Conservation (phyloP, 2,329 filamentous ascomycete species). For the Davidsoniella australis region DNA sequence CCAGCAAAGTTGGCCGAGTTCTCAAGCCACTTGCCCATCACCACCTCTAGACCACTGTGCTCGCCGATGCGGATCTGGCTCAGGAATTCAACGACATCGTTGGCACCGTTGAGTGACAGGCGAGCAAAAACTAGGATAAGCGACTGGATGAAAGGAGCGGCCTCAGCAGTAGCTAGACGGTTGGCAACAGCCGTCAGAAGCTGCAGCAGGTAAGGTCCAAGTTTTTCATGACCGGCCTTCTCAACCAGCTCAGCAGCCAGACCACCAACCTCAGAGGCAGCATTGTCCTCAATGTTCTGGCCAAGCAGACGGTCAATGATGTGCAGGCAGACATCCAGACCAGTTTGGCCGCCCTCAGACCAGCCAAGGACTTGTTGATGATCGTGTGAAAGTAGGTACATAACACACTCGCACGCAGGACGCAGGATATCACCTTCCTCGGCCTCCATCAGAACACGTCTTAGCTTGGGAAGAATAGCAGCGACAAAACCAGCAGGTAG, state of each 20-base stretch:
- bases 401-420: conserved; percentile 69
- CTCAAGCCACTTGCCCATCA: conserved; percentile 89
- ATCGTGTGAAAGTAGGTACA: conserved; percentile 80
- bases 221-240: conserved; percentile 77
- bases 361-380: conserved; percentile 78
- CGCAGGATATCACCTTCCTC: conserved; percentile 78
- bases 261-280: conserved; percentile 88
- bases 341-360: conserved; percentile 60
- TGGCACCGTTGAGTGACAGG: conserved; percentile 66
- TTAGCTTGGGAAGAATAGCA: conserved; percentile 74
- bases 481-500: conserved; percentile 75
- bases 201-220: conserved; percentile 79
- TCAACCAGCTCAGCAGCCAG: conserved; percentile 90
- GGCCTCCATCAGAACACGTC: conserved; percentile 63
- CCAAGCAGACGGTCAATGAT: conserved; percentile 85
- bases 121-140: conserved; percentile 89
- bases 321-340: conserved; percentile 73
- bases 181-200: conserved; percentile 78
- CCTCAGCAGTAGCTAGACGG: conserved; percentile 63
- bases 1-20: conserved; percentile 96
- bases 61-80: conserved; percentile 66
- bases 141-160: conserved; percentile 85
- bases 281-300: conserved; percentile 73
- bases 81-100: conserved; percentile 84
- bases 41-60: conserved; percentile 70